phyloP scores from a whole-genome alignment of 2,329 filamentous ascomycete genomes.

The Aspergillus bombycis region DNA sequence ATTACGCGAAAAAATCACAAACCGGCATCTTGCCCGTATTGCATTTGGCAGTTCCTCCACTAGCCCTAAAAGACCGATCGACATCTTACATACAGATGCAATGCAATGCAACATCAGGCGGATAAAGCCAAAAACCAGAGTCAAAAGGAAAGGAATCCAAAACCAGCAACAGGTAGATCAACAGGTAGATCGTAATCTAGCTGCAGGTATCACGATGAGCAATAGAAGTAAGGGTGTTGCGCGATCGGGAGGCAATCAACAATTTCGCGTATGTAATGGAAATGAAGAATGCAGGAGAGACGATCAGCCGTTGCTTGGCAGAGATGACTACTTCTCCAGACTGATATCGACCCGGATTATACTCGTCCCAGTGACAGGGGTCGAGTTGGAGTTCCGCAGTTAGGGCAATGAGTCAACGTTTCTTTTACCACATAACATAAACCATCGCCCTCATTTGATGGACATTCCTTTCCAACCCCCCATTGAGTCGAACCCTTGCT shows the following conservation, averaged over 20 bases:
- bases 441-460: neutral
- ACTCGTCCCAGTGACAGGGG: neutral
- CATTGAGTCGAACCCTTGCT: neutral
- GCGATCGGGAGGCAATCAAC: neutral
- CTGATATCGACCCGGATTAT: neutral
- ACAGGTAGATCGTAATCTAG: neutral
- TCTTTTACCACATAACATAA: neutral
- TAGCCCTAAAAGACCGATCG: neutral
- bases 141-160: accelerated
- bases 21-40: neutral
- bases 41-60: neutral
- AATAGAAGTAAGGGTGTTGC: neutral
- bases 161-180: no score
- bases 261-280: neutral
- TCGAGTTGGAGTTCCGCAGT: neutral
- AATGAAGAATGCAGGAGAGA: neutral
- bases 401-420: neutral
- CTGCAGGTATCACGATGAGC: neutral
- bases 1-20: neutral
- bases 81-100: neutral
- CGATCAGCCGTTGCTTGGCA: neutral
- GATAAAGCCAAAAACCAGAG: neutral
- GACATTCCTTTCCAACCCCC: neutral
- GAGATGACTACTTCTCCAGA: no score
- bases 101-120: neutral